These are phyloP conservation scores for Penicillium capsulatum DNA, from an alignment of 2,329 filamentous ascomycete genomes.

Conservation along the genomic window DNA sequence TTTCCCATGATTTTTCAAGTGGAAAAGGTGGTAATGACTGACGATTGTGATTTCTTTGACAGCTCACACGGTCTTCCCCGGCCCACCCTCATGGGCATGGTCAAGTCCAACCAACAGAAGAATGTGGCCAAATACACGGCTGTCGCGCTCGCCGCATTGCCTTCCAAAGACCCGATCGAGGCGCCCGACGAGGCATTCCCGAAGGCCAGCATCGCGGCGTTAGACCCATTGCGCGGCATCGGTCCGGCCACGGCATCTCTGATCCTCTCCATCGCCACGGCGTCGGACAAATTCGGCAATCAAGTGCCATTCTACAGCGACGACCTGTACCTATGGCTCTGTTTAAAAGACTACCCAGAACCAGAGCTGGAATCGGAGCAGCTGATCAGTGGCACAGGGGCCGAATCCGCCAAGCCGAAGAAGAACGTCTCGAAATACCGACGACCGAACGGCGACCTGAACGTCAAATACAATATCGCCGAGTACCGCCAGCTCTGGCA, in stretches of 20 bases:
- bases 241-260: constrained; percentile 44
- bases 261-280: constrained; percentile 35
- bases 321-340: constrained; percentile 41
- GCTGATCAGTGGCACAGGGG: background rate
- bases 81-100: constrained; percentile 39
- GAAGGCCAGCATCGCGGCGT: constrained; percentile 28
- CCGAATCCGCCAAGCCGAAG: background rate
- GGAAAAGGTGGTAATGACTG: background rate
- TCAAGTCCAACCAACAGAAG: constrained; percentile 33
- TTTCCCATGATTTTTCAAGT: background rate
- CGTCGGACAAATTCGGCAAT: background rate
- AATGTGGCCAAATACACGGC: constrained; percentile 27
- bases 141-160: constrained; percentile 25
- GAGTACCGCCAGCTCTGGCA: constrained; percentile 38
- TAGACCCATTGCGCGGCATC: constrained; percentile 39
- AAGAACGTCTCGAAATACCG: constrained; percentile 14
- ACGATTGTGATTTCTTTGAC: too few relatives aligned
- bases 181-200: constrained; percentile 26
- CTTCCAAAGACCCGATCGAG: constrained; percentile 4
- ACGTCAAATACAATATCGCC: constrained; percentile 40
- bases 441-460: constrained; percentile 26
- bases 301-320: constrained; percentile 44
- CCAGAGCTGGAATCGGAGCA: background rate
- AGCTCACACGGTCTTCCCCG: constrained; percentile 40
- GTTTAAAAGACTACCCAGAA: constrained; percentile 23